Percentiles rank a stretch among this genome's conserved stretches.
Conservation (phyloP, 2,329 filamentous ascomycete genomes). For the Fusarium pilosicola region DNA sequence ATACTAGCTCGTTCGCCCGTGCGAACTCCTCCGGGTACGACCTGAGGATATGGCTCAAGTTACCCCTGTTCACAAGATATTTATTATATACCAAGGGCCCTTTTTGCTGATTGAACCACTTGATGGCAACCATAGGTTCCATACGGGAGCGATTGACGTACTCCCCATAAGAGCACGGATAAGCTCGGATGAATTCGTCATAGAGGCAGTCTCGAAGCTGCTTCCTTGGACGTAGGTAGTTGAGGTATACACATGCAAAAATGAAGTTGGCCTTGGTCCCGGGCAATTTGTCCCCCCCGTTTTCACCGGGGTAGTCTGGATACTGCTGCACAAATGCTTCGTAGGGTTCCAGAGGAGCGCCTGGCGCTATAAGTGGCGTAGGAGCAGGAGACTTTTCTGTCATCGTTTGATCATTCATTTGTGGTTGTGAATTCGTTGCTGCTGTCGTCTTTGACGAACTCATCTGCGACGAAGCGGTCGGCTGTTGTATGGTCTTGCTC, state of each 20-base stretch:
- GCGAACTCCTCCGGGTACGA: constrained; percentile 49
- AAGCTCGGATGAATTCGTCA: constrained; percentile 63
- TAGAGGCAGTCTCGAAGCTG: constrained; percentile 56
- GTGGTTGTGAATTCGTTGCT: background rate
- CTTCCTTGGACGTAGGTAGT: constrained; percentile 49
- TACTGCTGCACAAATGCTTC: constrained; percentile 55
- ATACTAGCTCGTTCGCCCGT: constrained; percentile 21
- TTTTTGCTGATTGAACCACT: constrained; percentile 53
- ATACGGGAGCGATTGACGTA: constrained; percentile 50
- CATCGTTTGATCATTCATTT: background rate
- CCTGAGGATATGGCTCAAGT: constrained; percentile 48
- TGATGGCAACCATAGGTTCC: constrained; percentile 50
- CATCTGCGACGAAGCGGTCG: background rate
- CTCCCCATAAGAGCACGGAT: constrained; percentile 53
- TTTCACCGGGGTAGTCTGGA: constrained; percentile 54
- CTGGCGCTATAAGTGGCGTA: constrained; percentile 13
- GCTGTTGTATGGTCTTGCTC: background rate
- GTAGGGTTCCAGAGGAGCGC: constrained; percentile 44
- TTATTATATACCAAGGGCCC: constrained; percentile 38
- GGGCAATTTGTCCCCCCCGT: constrained; percentile 33
- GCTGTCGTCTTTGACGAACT: background rate
- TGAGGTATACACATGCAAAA: constrained; percentile 56
- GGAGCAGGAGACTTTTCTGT: background rate
- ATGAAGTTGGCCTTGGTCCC: constrained; percentile 56
- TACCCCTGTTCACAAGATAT: constrained; percentile 50